These are phyloP conservation scores for Aureobasidium subglaciale DNA, from an alignment of 2,329 filamentous ascomycete species.

Conservation along the genomic window DNA sequence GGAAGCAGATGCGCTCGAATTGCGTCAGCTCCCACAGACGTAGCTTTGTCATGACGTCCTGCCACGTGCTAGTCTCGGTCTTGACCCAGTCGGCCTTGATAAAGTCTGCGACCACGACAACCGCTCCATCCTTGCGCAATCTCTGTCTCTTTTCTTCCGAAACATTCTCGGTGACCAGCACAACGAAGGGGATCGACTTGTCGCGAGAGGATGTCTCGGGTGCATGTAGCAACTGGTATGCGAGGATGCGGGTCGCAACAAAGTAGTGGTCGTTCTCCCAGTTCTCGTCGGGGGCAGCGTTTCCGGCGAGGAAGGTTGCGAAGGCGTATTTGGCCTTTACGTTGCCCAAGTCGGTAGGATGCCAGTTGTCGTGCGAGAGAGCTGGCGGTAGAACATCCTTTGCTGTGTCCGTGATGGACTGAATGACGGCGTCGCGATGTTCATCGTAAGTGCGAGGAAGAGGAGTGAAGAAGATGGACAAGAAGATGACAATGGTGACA, in stretches of 20 bases:
- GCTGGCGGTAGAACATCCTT: slow-evolving; percentile 1
- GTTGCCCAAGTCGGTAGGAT: background rate
- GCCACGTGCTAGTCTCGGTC: slow-evolving; percentile 25
- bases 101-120: slow-evolving; percentile 21
- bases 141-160: slow-evolving; percentile 23
- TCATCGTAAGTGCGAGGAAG: slow-evolving; percentile 17
- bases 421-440: slow-evolving; percentile 16
- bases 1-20: slow-evolving; percentile 30
- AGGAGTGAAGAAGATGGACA: slow-evolving; percentile 17
- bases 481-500: slow-evolving; percentile 15
- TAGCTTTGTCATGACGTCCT: slow-evolving; percentile 34
- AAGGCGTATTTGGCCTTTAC: slow-evolving; percentile 22
- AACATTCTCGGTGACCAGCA: slow-evolving; percentile 25
- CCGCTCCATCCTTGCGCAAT: slow-evolving; percentile 25
- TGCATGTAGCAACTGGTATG: slow-evolving; percentile 27
- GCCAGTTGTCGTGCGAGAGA: background rate
- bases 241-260: slow-evolving; percentile 25
- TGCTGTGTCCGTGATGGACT: slow-evolving; percentile 17
- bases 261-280: slow-evolving; percentile 27
- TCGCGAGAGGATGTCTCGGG: slow-evolving; percentile 23
- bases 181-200: slow-evolving; percentile 25
- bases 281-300: slow-evolving; percentile 19
- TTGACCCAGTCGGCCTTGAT: slow-evolving; percentile 30
- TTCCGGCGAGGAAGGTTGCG: slow-evolving; percentile 25
- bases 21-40: slow-evolving; percentile 33